Base-by-base conservation (phyloP, 1,139 yeast genomes). In the Candida tetrigidarum region DNA sequence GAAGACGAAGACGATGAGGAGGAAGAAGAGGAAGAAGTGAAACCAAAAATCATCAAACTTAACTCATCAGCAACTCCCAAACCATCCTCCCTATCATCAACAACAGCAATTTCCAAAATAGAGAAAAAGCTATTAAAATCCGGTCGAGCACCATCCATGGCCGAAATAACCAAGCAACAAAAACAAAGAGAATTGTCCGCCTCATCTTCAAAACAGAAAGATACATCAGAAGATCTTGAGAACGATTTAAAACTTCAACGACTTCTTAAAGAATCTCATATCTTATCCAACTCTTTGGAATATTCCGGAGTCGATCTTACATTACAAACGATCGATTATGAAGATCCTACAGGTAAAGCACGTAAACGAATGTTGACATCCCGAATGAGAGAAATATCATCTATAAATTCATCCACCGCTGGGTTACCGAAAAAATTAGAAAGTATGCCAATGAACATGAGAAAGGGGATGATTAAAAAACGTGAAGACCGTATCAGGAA, bases 221-320 rank as follows among this genome's bases (percentile, higher is more conserved):
- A 74, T 51, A 79, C 74, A 33, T 60, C 59, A 5, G 79, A 73
- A 25, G 83, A 89, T 57, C 61, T 91, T 46, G 80, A 86, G 49
- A 88, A 92, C 54, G 98, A 92, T 63, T 58, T 91, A 22, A 95
- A 87, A 52, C 71, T 93, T 38, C 97, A 92, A 61, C 69, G 97
- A 46, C 78, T 93, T 36, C 70, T 93, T 29, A 76, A 78, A 50
- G 98, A 93, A 63, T 91, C 97, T 0, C 97, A 91, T 60, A 85
- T 93, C 30, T 69, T 93, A 44, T 78, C 92, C 12, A 81, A 81
- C 41, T 65, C 66, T 29, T 56, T 66, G 66, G 75, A 75, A 34
- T 71, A 70, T 47, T 83, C 93, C 1, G 97, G 96, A 18, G 96
- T 91, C 0, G 95, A 84, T 45, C 68, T 88, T 32, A 84, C 91